Conservation (phyloP, 306 rosid genomes). For the Cicer arietinum region DNA sequence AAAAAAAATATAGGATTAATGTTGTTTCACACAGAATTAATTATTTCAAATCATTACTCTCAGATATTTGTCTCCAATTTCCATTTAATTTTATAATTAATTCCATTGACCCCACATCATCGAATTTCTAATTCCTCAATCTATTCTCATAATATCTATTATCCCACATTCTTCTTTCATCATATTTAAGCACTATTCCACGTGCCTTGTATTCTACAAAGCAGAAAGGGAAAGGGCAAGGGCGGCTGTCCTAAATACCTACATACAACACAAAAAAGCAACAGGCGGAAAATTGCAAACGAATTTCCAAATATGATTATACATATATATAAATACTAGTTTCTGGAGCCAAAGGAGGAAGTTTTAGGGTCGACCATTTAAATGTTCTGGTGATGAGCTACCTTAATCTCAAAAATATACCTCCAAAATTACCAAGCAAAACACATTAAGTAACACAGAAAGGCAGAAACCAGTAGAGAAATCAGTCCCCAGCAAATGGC, state of each 20-base stretch:
- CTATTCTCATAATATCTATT: conserved; percentile 1
- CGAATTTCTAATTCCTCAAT: conserved; percentile 10
- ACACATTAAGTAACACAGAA: not conserved
- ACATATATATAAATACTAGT: conserved; percentile 21
- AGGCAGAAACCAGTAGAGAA: conserved; percentile 5
- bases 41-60: conserved; percentile 20
- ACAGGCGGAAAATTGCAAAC: not conserved
- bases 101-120: not conserved
- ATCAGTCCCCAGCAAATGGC: conserved; percentile 28
- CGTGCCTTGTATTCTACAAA: not conserved
- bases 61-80: not conserved
- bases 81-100: not conserved
- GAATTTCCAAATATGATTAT: conserved; percentile 23
- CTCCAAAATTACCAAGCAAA: conserved; percentile 14
- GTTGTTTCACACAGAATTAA: not conserved
- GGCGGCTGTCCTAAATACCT: conserved; percentile 29
- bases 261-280: not conserved
- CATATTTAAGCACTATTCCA: conserved; percentile 8
- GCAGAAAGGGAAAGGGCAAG: conserved; percentile 1
- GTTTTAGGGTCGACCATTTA: conserved; percentile 19
- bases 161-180: conserved; percentile 5
- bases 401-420: conserved; percentile 30
- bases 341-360: conserved; percentile 16
- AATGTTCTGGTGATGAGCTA: conserved; percentile 20
- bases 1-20: not conserved